Evolutionary conservation across 768 basidiomycete genomes (phyloP).

Genomic region (Trametes punicea): DNA sequence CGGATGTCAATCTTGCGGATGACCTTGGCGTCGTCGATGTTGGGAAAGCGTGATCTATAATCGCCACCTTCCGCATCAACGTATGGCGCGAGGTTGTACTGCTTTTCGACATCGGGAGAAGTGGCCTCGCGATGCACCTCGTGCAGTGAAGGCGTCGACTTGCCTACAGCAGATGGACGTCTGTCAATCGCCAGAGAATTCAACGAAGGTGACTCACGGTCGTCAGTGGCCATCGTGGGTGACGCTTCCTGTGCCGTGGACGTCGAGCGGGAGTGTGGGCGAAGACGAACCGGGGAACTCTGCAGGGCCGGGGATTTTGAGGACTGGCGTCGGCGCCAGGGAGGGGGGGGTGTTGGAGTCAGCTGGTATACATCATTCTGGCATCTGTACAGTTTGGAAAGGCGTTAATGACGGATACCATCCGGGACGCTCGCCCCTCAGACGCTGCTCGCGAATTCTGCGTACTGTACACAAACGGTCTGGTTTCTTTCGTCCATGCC

Average conservation of each 20-base stretch:
- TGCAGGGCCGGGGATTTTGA: background rate
- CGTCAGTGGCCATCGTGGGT: slow-evolving; percentile 1
- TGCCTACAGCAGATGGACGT: background rate
- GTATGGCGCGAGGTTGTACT: slow-evolving; percentile 17
- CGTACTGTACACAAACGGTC: no score
- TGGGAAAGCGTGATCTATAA: slow-evolving; percentile 22
- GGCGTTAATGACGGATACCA: background rate
- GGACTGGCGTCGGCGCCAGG: slow-evolving; percentile 7
- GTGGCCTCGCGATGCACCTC: background rate
- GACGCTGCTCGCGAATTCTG: background rate
- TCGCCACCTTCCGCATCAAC: slow-evolving; percentile 12
- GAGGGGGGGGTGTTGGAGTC: slow-evolving; percentile 9
- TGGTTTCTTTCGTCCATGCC: background rate
- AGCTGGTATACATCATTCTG: slow-evolving; percentile 5
- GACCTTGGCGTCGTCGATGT: slow-evolving; percentile 29
- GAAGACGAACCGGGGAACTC: background rate
- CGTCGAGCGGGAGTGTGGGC: background rate
- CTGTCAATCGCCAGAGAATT: background rate
- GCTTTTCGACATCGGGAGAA: slow-evolving; percentile 15
- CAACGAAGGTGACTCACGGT: background rate
- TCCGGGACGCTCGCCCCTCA: background rate
- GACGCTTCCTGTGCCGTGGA: background rate
- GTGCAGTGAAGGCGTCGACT: slow-evolving; percentile 3
- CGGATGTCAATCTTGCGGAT: slow-evolving; percentile 35
- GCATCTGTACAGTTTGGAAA: background rate